A percentile compares a stretch with the other conserved stretches of the same genome.
These are phyloP conservation scores for Phytophthora lateralis DNA, from an alignment of 352 stramenopile genomes.

Conservation along the genomic window DNA sequence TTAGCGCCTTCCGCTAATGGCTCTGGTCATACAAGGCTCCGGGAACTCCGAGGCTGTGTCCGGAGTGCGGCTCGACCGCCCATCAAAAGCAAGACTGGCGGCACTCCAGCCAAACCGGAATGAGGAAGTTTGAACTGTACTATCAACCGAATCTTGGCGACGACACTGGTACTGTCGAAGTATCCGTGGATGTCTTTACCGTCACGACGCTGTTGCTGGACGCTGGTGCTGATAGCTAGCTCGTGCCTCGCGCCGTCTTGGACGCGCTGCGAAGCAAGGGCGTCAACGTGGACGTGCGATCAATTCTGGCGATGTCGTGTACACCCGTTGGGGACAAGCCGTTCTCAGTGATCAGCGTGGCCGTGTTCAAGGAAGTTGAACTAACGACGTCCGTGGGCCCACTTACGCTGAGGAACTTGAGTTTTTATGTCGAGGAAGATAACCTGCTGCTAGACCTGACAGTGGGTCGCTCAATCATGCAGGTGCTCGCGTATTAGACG, in stretches of 20 bases:
- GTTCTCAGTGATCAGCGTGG: background rate
- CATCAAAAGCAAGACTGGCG: background rate
- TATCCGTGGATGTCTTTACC: background rate
- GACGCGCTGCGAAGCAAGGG: background rate
- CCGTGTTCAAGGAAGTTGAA: background rate
- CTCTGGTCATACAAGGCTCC: background rate
- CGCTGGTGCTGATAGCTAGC: background rate
- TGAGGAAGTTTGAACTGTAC: background rate
- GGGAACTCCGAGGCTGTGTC: background rate
- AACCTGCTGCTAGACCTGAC: background rate
- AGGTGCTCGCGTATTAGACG: conserved; percentile 4
- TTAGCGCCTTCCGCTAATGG: background rate
- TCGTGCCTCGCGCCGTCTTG: background rate
- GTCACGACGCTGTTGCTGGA: background rate
- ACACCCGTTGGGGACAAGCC: background rate
- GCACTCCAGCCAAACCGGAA: background rate
- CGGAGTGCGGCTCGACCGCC: background rate
- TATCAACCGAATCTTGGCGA: background rate
- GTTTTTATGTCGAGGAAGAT: background rate
- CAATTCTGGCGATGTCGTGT: background rate
- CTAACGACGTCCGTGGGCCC: conserved; percentile 6
- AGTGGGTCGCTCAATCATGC: conserved; percentile 7
- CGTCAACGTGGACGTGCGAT: background rate
- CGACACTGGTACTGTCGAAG: background rate
- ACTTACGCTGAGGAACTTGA: conserved; percentile 4